Evolutionary conservation across 257 asterid species (phyloP).

Genomic region (Solanum sitiens): DNA sequence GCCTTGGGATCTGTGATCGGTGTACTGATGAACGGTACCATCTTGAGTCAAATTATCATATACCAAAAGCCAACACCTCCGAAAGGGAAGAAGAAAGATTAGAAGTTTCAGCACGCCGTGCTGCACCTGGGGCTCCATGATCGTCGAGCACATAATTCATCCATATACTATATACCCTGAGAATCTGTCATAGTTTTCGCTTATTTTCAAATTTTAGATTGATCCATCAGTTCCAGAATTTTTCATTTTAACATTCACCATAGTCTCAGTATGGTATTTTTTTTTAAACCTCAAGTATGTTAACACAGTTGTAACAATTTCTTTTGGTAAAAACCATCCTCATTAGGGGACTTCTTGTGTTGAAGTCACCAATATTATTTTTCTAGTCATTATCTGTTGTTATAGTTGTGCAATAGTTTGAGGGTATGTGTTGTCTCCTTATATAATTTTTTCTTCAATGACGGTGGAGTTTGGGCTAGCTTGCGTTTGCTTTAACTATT

Average conservation of each 20-base stretch:
- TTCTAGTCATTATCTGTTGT: not conserved
- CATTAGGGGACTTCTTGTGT: not conserved
- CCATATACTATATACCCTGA: not conserved
- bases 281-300: not conserved
- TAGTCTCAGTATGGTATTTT: not conserved
- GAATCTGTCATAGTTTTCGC: not conserved
- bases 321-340: not conserved
- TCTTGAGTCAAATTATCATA: conserved; percentile 65
- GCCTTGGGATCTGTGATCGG: conserved; percentile 77
- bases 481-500: not conserved
- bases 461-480: not conserved
- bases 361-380: not conserved
- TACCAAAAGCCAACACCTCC: conserved; percentile 51
- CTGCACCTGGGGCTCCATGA: not conserved
- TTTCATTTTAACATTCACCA: not conserved
- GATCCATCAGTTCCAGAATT: not conserved
- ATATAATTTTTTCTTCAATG: not conserved
- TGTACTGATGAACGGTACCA: conserved; percentile 69
- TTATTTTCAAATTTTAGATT: not conserved
- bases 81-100: conserved; percentile 74
- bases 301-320: not conserved
- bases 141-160: not conserved
- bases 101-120: not conserved
- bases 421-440: not conserved
- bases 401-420: not conserved